Base-by-base conservation (phyloP, 805 yeast genomes). In the Lipomyces spencermartinsiae region DNA sequence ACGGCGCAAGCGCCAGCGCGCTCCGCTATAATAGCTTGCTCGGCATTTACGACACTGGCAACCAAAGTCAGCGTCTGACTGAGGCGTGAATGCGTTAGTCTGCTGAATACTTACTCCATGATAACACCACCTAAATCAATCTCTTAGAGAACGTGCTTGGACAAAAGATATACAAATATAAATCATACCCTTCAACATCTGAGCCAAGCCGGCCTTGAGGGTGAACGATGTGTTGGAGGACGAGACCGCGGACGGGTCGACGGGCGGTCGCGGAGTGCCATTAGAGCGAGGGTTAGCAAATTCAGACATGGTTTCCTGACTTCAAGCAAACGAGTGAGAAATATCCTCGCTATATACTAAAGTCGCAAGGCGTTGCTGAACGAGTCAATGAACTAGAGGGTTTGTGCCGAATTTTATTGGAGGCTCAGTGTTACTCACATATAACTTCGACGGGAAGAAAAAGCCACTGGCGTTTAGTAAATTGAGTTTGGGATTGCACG, bases 1-100 rank as follows among this genome's bases (percentile, higher is more conserved):
- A 91, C 96, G 14, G 96, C 94, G 80, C 91, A 89, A 14, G 96
- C 96, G 68, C 96, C 96, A 2, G 96, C 94, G 64, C 80, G 82
- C 78, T 91, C 94, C 31, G 96, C 96, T 62, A 91, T 85, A 57
- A 82, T 78, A 29, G 96, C 96, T 80, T 91, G 95, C 75, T 91
- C 95, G 46, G 89, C 88, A 67, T 71, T 71, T n/a, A 71, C 73
- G 58, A 71, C 74, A 53, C 72, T 70, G 39, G 51, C 16, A 35
- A 9, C 7, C 7, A 19, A 51, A 25, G n/a, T 29, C 61, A 39
- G 64, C 62, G 22, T 59, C 59, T 22, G 16, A 33, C 34, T 14
- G n/a, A 37, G 22, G 35, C 10, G 25, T 9, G 19, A 58, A 16
- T 19, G n/a, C 16, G 8, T 25, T 1, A 25, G 29, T 19, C 14